These are phyloP conservation scores for Ustilago cynodontis DNA, from an alignment of 1,284 basidiomycete species.

Conservation along the genomic window DNA sequence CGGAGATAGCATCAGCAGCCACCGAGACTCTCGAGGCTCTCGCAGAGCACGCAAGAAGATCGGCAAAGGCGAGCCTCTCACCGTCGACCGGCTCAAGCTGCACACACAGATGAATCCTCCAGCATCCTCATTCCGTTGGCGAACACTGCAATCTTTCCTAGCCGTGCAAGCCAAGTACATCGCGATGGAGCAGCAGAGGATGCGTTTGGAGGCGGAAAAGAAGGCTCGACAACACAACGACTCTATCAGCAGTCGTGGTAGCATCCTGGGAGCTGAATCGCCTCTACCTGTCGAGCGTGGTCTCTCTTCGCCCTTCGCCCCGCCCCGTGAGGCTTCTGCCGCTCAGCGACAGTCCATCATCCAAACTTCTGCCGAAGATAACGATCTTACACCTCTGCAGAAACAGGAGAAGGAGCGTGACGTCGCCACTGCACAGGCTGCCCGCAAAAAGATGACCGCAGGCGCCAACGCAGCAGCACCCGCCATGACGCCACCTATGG, in stretches of 20 bases:
- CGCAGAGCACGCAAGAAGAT: slow-evolving; percentile 74
- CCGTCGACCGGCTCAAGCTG: slow-evolving; percentile 77
- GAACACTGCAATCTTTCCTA: slow-evolving; percentile 73
- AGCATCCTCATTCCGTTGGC: slow-evolving; percentile 73
- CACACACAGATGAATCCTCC: slow-evolving; percentile 81
- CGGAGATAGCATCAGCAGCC: slow-evolving; percentile 37
- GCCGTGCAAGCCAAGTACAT: slow-evolving; percentile 72
- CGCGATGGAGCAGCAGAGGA: slow-evolving; percentile 70
- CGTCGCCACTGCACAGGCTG: slow-evolving; percentile 51
- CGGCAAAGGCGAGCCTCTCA: slow-evolving; percentile 69
- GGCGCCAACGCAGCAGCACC: slow-evolving; percentile 6
- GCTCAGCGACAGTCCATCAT: slow-evolving; percentile 26
- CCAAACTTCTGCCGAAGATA: slow-evolving; percentile 31
- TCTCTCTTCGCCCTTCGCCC: slow-evolving; percentile 35
- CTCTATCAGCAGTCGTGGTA: slow-evolving; percentile 36
- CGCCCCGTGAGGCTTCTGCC: slow-evolving; percentile 40
- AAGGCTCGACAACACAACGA: slow-evolving; percentile 21
- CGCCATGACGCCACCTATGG: slow-evolving; percentile 22
- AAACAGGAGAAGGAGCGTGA: slow-evolving; percentile 56
- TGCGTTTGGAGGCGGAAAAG: slow-evolving; percentile 44
- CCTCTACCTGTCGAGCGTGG: slow-evolving; percentile 16
- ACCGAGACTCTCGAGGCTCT: slow-evolving; percentile 35
- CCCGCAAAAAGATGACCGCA: slow-evolving; percentile 44
- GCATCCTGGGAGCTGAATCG: slow-evolving; percentile 23
- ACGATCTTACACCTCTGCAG: slow-evolving; percentile 37